These are phyloP conservation scores for Colletotrichum zoysiae DNA, from an alignment of 2,329 filamentous ascomycete species.

Conservation along the genomic window DNA sequence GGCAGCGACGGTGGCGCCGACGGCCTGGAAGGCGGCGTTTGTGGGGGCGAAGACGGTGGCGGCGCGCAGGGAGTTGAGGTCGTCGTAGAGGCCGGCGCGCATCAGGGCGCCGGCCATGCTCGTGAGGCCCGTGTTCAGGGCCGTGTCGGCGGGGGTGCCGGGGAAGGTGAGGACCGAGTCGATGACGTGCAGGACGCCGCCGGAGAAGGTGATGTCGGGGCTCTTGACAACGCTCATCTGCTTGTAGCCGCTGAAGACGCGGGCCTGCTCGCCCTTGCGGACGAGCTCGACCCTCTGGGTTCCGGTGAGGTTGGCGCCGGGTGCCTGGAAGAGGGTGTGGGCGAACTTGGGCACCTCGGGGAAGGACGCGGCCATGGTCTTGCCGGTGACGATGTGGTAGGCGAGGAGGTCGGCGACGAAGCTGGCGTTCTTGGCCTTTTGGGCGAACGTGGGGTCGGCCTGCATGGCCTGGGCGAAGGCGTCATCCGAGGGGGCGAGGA, in stretches of 20 bases:
- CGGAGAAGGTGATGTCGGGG: slow-evolving; percentile 60
- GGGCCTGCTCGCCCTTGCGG: slow-evolving; percentile 57
- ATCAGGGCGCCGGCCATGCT: slow-evolving; percentile 51
- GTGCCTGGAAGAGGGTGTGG: slow-evolving; percentile 50
- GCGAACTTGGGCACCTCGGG: slow-evolving; percentile 48
- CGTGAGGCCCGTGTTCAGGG: slow-evolving; percentile 64
- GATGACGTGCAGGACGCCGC: slow-evolving; percentile 65
- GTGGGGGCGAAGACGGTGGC: slow-evolving; percentile 73
- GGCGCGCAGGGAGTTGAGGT: slow-evolving; percentile 48
- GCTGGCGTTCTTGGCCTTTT: slow-evolving; percentile 52
- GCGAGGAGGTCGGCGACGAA: slow-evolving; percentile 63
- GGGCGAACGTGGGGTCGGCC: slow-evolving; percentile 50
- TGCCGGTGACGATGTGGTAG: slow-evolving; percentile 72
- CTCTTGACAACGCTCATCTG: slow-evolving; percentile 53
- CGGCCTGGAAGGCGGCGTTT: slow-evolving; percentile 69
- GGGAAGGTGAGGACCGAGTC: slow-evolving; percentile 66
- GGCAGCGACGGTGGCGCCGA: slow-evolving; percentile 64
- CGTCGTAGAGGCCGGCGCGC: slow-evolving; percentile 57
- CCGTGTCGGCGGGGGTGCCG: slow-evolving; percentile 55
- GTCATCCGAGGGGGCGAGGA: slow-evolving; percentile 69
- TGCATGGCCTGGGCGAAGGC: slow-evolving; percentile 60
- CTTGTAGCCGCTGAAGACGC: slow-evolving; percentile 52
- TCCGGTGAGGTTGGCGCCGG: slow-evolving; percentile 62
- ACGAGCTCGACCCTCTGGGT: slow-evolving; percentile 61
- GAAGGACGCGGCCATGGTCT: slow-evolving; percentile 53